Conservation (phyloP, 352 stramenopile genomes). For the Phytophthora sp. region DNA sequence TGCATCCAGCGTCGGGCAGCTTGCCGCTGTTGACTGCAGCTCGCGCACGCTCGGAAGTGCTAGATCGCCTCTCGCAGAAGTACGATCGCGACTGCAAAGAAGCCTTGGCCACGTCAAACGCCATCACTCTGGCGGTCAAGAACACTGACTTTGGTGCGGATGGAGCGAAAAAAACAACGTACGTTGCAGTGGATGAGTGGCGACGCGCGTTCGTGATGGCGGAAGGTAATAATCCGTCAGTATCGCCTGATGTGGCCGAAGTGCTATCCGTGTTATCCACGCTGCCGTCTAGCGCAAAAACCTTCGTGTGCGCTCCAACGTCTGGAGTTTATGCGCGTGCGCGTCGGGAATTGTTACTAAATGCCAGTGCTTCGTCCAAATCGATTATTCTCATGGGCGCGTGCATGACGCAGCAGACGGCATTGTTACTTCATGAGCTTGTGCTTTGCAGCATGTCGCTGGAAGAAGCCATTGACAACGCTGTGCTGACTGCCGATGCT, state of each 20-base stretch:
- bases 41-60: constrained; percentile 33
- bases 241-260: constrained; percentile 13
- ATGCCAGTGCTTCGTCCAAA: constrained; percentile 12
- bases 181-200: constrained; percentile 32
- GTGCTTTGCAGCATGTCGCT: constrained; percentile 27
- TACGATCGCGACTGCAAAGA: constrained; percentile 35
- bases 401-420: constrained; percentile 46
- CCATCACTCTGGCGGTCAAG: constrained; percentile 23
- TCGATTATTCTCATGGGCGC: constrained; percentile 34
- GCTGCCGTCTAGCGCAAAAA: constrained; percentile 4
- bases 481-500: constrained; percentile 30
- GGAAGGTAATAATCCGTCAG: constrained; percentile 1
- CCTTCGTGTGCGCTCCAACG: constrained; percentile 33
- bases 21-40: constrained; percentile 40
- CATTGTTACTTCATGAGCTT: constrained; percentile 34
- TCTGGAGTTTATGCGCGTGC: constrained; percentile 18
- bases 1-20: constrained; percentile 17
- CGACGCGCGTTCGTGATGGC: constrained; percentile 39
- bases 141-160: constrained; percentile 1
- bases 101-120: constrained; percentile 22
- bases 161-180: constrained; percentile 12
- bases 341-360: constrained; percentile 21
- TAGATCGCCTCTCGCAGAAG: constrained; percentile 28
- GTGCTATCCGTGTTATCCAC: constrained; percentile 18
- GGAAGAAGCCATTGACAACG: constrained; percentile 35